Evolutionary conservation across 106 monocot genomes (phyloP), one percentile per base, ranked within the genome.

Genomic region (Platanthera zijinensis): DNA sequence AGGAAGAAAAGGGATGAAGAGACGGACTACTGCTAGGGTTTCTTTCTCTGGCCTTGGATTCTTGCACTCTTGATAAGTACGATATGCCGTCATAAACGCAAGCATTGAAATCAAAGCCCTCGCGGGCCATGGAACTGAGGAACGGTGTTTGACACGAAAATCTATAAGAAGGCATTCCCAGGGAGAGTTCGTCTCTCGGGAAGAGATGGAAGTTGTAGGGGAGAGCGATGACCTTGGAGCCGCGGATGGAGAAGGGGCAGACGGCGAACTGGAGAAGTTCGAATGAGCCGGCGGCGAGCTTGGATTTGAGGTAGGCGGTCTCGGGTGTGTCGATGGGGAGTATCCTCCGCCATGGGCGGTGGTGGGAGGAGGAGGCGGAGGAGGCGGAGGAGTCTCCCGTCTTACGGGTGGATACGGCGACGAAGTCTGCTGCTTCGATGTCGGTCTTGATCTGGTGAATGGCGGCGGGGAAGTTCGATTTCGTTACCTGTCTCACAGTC

Each of bases 151-250:
- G 97, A 75, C 94, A 99, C 28, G 97, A 88, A 75, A 99, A 99
- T 69, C 86, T 85, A 64, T 94, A 92, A 3, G 94, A 94, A 85
- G 97, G 96, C 91, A 91, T 81, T 64, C 89, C 89, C 48, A 88
- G 15, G 59, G 82, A 77, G 69, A 86, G 69, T 72, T 94, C 94
- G 80, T 99, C 91, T 51, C 97, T 89, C 4, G 97, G 97, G 68
- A 99, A 99, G 75, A 99, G 76, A 80, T 90, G 97, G 72, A 99
- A 99, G 77, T 94, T 99, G 75, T 94, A 94, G 13, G 96, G 96
- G 73, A 74, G 83, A 59, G 90, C 90, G 57, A 84, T 30, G 73
- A 96, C 83, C 70, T 85, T 90, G 67, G 79, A 80, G 3, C 85
- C 86, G 13, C 53, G 59, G 67, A 95, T 45, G 48, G 81, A 85